These are phyloP conservation scores for Musa itinerans DNA, from an alignment of 176 grass and related monocot genomes.

Conservation along the genomic window DNA sequence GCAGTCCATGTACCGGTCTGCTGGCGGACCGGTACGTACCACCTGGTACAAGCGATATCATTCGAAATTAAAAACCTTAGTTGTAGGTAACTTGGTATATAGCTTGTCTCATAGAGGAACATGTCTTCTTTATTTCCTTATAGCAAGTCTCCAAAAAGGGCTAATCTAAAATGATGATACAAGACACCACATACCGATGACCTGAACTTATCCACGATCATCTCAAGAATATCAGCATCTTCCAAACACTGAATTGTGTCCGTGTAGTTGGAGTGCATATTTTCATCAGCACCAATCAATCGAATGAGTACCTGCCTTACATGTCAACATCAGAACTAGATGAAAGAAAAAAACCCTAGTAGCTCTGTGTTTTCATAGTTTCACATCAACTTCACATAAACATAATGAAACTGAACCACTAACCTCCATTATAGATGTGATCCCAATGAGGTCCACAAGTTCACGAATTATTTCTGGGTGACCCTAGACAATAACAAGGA, in stretches of 20 bases:
- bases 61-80: too few relatives aligned
- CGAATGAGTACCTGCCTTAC: slow-evolving; percentile 65
- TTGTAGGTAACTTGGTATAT: too few relatives aligned
- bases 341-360: neutral
- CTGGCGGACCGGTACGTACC: too few relatives aligned
- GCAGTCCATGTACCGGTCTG: too few relatives aligned
- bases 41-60: too few relatives aligned
- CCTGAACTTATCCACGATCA: slow-evolving; percentile 95
- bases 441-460: slow-evolving; percentile 87
- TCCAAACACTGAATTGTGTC: slow-evolving; percentile 95
- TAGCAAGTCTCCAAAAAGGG: too few relatives aligned
- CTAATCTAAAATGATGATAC: too few relatives aligned
- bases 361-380: too few relatives aligned
- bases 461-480: slow-evolving; percentile 74
- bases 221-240: slow-evolving; percentile 84
- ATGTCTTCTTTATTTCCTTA: too few relatives aligned
- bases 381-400: neutral
- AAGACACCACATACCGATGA: slow-evolving; percentile 58
- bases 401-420: slow-evolving; percentile 9
- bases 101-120: too few relatives aligned
- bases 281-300: slow-evolving; percentile 86
- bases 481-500: slow-evolving; percentile 44
- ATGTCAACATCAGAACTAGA: slow-evolving; percentile 21
- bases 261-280: slow-evolving; percentile 57
- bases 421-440: slow-evolving; percentile 99